Base-by-base conservation (phyloP, 2,329 filamentous ascomycete species). In the Hypoxylon rubiginosum region DNA sequence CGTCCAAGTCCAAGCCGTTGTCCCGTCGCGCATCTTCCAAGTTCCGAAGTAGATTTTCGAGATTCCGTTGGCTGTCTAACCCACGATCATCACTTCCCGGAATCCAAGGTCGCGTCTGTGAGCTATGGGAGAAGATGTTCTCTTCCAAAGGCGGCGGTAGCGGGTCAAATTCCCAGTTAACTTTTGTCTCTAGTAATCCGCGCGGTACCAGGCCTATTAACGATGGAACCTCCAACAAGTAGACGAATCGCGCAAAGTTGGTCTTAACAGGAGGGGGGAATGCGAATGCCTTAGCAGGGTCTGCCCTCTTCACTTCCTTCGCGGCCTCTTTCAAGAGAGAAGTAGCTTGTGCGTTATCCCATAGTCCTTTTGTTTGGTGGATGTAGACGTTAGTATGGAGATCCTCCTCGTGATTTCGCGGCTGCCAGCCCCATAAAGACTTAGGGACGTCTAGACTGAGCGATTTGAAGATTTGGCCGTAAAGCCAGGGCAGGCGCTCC, bases 131-230 rank as follows among this genome's bases (percentile, higher is more conserved):
- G 67, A 88, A 87, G 9, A 85, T 76, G 67, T 89, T 88, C 8
- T 84, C 79, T 15, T 80, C 79, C 39, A 87, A 80, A 0, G 85
- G 78, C 1, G 94, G 94, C 19, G 94, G 93, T 13, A 97, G 81
- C 1, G 93, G 93, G 75, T 97, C 94, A 21, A 93, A 96, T 17
- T 92, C 88, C 67, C 91, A 89, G 72, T 88, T 94, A 2, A 90
- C 89, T 50, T 89, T 83, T 34, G 84, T 82, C 17, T 86, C 83
- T 10, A 93, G 88, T 72, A 93, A 85, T 8, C 82, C 79, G 1
- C 84, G 83, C 0, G 94, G 92, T 6, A 96, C 84, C 41, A 91
- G 82, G 0, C 87, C 85, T 72, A 95, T 91, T 21, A 97, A 84
- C 1, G 84, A 81, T 0, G 90, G 91, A 2, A 90, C 88, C 70